Base-by-base conservation (phyloP, 2,329 filamentous ascomycete genomes). In the Fonsecaea multimorphosa region DNA sequence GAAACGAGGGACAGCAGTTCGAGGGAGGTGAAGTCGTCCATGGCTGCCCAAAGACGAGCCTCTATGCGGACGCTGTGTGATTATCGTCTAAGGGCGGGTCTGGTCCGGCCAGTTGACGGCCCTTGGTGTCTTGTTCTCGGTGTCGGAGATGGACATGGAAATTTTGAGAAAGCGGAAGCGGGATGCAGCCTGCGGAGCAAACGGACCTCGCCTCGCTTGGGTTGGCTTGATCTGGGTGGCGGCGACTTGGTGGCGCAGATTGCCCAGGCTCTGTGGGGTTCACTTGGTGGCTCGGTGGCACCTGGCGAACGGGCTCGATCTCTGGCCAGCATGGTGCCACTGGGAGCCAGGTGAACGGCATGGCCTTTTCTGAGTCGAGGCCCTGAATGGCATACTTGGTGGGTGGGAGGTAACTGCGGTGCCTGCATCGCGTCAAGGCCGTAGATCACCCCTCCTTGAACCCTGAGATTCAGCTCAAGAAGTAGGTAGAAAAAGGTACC, bases 1-100 rank as follows among this genome's bases (percentile, higher is more conserved):
- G 92, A 95, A 63, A 98, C 93, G 74, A 99, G 89, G 73, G 93
- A 97, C 61, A 99, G 86, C 67, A 96, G 85, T 84, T 99, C 95
- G 76, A 99, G 88, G 73, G 92, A 91, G 78, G 91, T 87, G 72
- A 99, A 86, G 75, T 97, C 94, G 76, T 96, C 93, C 92, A 97
- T 96, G 58, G 53, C 64, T 19, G 31, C 14, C 29, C 29, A 58
- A 27, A 29, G 29, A 3, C n/a, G 22, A 24, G 19, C 44, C 22
- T 24, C 19, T 11, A 12, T 49, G 8, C 5, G 5, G 44, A 12
- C 24, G 40, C 3, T 57, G 34, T 57, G 34, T 22, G 29, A 44
- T 57, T 36, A 44, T 32, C 29, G 54, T 40, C 22, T 12, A 29
- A 51, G 44, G 61, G 34, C 52, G 22, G 40, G 46, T n/a, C 46